Percentiles rank a stretch among this genome's conserved stretches.
These are phyloP conservation scores for Gossypium davidsonii DNA, from an alignment of 441 rosid species.

Conservation along the genomic window DNA sequence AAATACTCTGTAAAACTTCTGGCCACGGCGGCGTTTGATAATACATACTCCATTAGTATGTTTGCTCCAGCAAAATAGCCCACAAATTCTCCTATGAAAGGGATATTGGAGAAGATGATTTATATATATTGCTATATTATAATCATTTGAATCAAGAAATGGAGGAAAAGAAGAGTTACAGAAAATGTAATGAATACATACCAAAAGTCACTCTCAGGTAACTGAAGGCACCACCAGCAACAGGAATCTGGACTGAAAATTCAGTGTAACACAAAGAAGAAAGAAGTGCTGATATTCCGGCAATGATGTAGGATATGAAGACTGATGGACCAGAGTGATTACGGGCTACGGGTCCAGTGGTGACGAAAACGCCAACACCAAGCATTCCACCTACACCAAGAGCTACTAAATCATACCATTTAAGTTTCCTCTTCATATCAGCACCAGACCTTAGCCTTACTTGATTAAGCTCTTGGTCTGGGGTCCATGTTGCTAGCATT, in stretches of 20 bases:
- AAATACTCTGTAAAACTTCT: slow-evolving; percentile 80
- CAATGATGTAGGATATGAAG: slow-evolving; percentile 70
- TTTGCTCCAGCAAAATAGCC: slow-evolving; percentile 88
- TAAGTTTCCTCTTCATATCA: slow-evolving; percentile 86
- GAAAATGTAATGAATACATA: neutral
- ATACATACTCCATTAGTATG: slow-evolving; percentile 80
- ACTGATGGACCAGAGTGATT: slow-evolving; percentile 68
- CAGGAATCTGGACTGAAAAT: slow-evolving; percentile 87
- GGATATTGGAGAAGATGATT: neutral
- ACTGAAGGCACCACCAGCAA: slow-evolving; percentile 95
- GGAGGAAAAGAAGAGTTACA: neutral
- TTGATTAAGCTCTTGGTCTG: slow-evolving; percentile 75
- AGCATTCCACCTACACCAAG: slow-evolving; percentile 99
- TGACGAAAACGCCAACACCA: slow-evolving; percentile 83
- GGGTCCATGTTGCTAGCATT: slow-evolving; percentile 92
- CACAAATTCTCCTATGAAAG: slow-evolving; percentile 61
- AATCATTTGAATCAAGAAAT: neutral
- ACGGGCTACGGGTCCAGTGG: slow-evolving; percentile 69
- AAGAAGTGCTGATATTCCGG: slow-evolving; percentile 81
- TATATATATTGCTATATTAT: neutral
- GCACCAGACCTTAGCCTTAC: slow-evolving; percentile 80
- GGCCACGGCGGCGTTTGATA: slow-evolving; percentile 88
- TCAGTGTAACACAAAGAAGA: slow-evolving; percentile 88
- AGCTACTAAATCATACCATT: slow-evolving; percentile 73
- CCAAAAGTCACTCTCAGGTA: slow-evolving; percentile 91